phyloP scores from a whole-genome alignment of 805 yeast genomes.

The Lipomyces mesembrius region DNA sequence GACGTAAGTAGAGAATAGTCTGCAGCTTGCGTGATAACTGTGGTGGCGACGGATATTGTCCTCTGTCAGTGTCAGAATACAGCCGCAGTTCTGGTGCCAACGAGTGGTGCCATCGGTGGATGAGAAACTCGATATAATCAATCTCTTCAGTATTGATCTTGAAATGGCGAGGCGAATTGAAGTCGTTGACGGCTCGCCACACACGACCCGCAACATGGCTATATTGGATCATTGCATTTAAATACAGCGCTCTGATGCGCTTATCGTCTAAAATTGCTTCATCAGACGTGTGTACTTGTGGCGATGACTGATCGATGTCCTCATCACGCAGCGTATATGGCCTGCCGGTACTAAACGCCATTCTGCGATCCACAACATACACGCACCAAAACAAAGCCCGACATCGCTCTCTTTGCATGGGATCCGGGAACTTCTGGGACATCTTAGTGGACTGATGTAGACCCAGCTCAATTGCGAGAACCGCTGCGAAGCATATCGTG shows the following conservation, averaged over 20 bases:
- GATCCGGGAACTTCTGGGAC: conserved; percentile 24
- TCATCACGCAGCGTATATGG: conserved; percentile 39
- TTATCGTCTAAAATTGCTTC: conserved; percentile 31
- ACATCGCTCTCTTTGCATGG: conserved; percentile 31
- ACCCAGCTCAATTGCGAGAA: conserved; percentile 39
- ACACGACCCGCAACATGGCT: conserved; percentile 34
- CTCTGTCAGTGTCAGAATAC: background rate
- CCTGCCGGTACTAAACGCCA: conserved; percentile 38
- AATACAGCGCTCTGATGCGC: conserved; percentile 33
- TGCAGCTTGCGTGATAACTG: conserved; percentile 26
- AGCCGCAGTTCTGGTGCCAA: conserved; percentile 34
- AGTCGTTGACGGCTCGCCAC: conserved; percentile 17
- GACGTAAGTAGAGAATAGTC: conserved; percentile 22
- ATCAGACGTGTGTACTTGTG: conserved; percentile 14
- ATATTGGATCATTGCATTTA: conserved; percentile 39
- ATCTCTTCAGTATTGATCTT: conserved; percentile 19
- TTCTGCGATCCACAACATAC: conserved; percentile 40
- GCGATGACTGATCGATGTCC: conserved; percentile 38
- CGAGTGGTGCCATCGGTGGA: conserved; percentile 35
- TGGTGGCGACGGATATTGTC: conserved; percentile 12
- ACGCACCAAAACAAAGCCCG: conserved; percentile 40
- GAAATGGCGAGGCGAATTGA: conserved; percentile 17
- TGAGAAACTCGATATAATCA: conserved; percentile 29
- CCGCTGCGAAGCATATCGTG: conserved; percentile 36
- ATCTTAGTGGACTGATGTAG: conserved; percentile 35